A percentile compares a stretch with the other conserved stretches of the same genome.
Evolutionary conservation across 1,284 basidiomycete genomes (phyloP).

Genomic region (Apiotrichum sp.): DNA sequence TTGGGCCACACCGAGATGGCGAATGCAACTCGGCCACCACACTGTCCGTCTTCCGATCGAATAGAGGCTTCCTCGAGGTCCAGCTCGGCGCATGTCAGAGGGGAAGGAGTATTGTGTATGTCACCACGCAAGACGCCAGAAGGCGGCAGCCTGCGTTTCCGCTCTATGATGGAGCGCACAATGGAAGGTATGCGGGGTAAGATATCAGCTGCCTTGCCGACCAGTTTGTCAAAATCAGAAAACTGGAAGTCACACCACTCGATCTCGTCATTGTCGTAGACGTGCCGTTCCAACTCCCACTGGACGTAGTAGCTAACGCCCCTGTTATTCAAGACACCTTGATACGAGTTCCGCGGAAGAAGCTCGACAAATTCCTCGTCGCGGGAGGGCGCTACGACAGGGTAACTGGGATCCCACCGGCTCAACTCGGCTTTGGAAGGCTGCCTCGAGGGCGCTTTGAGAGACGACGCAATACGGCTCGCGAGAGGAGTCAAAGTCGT

Average conservation of each 20-base stretch:
- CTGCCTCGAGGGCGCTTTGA: background rate
- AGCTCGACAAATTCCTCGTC: constrained; percentile 11
- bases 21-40: constrained; percentile 19
- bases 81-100: background rate
- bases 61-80: constrained; percentile 32
- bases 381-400: background rate
- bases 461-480: too few species aligned
- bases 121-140: background rate
- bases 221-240: constrained; percentile 16
- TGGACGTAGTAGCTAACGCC: constrained; percentile 27
- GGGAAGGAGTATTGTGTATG: background rate
- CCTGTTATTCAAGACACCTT: constrained; percentile 14
- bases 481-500: too few species aligned
- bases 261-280: constrained; percentile 5
- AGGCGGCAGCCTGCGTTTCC: background rate
- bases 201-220: constrained; percentile 11
- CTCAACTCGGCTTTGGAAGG: background rate
- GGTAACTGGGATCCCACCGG: background rate
- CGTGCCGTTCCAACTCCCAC: constrained; percentile 28
- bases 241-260: constrained; percentile 20
- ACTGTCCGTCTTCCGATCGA: constrained; percentile 5
- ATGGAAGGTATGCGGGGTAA: constrained; percentile 3
- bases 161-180: background rate
- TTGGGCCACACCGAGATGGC: too few species aligned
- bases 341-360: constrained; percentile 2